phyloP scores from a whole-genome alignment of 2,329 filamentous ascomycete species.

The Neurospora sp. region DNA sequence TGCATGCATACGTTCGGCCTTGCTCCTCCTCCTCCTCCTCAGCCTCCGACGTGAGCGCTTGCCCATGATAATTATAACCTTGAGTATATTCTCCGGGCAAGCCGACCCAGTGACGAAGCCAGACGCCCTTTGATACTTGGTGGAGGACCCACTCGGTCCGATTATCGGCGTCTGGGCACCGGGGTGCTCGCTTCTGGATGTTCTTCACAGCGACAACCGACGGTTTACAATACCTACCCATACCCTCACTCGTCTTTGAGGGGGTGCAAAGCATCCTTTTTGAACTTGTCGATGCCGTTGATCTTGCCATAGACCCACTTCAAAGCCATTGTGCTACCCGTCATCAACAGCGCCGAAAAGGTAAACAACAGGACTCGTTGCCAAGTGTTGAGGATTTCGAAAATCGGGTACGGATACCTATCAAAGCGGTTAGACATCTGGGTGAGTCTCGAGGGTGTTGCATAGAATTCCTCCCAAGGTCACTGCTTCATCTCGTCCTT shows the following conservation, averaged over 20 bases:
- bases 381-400: constrained; percentile 53
- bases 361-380: constrained; percentile 62
- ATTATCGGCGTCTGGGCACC: not conserved
- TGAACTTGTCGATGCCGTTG: constrained; percentile 44
- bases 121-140: not conserved
- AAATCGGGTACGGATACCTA: constrained; percentile 82
- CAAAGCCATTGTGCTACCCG: constrained; percentile 55
- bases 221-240: not conserved
- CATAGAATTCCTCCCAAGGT: constrained; percentile 13
- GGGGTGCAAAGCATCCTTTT: constrained; percentile 26
- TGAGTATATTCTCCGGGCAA: not conserved
- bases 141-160: not conserved
- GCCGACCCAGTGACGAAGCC: not conserved
- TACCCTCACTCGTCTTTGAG: constrained; percentile 18
- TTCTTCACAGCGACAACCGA: not conserved
- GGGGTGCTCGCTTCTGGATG: not conserved
- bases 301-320: constrained; percentile 60
- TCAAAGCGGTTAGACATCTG: constrained; percentile 6
- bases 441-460: not conserved
- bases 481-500: constrained; percentile 19
- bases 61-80: not conserved
- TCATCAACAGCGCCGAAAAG: constrained; percentile 61
- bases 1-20: not conserved
- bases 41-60: not conserved
- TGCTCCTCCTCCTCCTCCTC: not conserved